These are phyloP conservation scores for Coemansia sp. DNA, from an alignment of 192 early-diverging fungal species.

Conservation along the genomic window DNA sequence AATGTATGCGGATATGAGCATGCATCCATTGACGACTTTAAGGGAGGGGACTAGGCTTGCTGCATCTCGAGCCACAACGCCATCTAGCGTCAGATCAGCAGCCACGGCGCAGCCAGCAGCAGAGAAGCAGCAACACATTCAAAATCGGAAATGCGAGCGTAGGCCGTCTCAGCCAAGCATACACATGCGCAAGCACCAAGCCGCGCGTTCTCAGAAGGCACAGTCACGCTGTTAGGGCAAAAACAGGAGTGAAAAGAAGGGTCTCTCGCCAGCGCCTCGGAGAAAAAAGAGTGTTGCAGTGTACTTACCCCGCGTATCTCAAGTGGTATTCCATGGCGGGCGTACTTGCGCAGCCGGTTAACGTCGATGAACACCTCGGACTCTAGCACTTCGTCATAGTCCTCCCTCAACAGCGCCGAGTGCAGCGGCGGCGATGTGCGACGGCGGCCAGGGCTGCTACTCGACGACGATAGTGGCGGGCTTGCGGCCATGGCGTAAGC, in stretches of 20 bases:
- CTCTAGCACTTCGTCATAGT: slow-evolving; percentile 77
- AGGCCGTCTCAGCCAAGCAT: background rate
- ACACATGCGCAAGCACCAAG: background rate
- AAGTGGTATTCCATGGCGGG: slow-evolving; percentile 81
- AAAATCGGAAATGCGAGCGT: background rate
- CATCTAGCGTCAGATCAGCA: slow-evolving; percentile 8
- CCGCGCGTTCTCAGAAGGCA: slow-evolving; percentile 7
- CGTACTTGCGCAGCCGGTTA: slow-evolving; percentile 73
- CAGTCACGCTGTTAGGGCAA: slow-evolving; percentile 1
- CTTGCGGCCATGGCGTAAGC: slow-evolving; percentile 34
- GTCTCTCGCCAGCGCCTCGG: background rate
- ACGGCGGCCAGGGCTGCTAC: slow-evolving; percentile 47
- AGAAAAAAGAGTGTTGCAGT: background rate
- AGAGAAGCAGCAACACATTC: slow-evolving; percentile 1
- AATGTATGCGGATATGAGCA: slow-evolving; percentile 6
- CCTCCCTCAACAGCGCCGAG: slow-evolving; percentile 55
- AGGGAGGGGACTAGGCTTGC: background rate
- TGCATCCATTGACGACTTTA: background rate
- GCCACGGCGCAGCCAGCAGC: background rate
- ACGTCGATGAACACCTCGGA: slow-evolving; percentile 85
- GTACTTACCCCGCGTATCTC: slow-evolving; percentile 70
- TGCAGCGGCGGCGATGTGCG: slow-evolving; percentile 55
- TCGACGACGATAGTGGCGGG: slow-evolving; percentile 54
- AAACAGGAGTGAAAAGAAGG: background rate
- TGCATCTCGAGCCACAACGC: slow-evolving; percentile 2